Conservation (phyloP, 2,329 filamentous ascomycete genomes). For the Trichoderma sp. region DNA sequence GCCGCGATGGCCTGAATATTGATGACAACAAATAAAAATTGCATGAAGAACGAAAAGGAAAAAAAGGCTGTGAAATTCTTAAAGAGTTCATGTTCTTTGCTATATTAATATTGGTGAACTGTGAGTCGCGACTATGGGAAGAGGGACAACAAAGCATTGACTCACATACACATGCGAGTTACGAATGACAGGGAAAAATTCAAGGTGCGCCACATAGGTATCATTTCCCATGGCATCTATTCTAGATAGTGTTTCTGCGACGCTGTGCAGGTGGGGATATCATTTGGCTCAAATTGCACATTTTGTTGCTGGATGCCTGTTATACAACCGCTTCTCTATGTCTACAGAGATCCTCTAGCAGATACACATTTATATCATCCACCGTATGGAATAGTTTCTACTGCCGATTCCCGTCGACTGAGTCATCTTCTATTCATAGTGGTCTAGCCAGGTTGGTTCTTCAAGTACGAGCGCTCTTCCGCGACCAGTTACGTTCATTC, state of each 20-base stretch:
- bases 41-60: not conserved
- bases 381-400: no score
- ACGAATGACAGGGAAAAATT: not conserved
- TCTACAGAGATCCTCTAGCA: not conserved
- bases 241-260: not conserved
- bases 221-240: not conserved
- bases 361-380: no score
- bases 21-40: not conserved
- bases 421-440: no score
- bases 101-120: not conserved
- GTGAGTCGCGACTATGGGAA: not conserved
- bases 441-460: no score
- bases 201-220: not conserved
- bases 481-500: no score
- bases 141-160: not conserved
- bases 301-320: not conserved
- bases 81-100: not conserved
- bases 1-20: not conserved
- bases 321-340: not conserved
- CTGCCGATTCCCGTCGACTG: no score
- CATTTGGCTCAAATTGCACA: not conserved
- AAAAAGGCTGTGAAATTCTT: not conserved
- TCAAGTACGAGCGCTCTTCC: no score
- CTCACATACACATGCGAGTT: slow-evolving; percentile 1
- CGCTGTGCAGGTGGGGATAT: not conserved